These are phyloP conservation scores for Rhypophila decipiens DNA, from an alignment of 495 filamentous ascomycete species.

Conservation along the genomic window DNA sequence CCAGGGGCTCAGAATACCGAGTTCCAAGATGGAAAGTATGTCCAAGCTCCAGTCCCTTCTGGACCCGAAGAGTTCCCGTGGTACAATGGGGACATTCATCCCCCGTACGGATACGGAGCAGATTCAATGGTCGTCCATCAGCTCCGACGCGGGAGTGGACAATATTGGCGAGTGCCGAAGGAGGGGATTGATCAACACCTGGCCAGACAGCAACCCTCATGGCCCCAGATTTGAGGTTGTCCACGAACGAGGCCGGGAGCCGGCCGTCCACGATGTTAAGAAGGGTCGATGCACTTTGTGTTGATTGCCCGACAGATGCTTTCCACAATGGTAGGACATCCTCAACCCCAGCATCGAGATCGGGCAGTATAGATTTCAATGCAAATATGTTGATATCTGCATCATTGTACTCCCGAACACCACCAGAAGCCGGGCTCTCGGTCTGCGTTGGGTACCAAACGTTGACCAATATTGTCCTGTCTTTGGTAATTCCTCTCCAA, in stretches of 20 bases:
- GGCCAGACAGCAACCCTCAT: slow-evolving; percentile 16
- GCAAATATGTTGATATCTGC: slow-evolving; percentile 62
- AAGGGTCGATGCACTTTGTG: slow-evolving; percentile 22
- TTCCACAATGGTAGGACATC: slow-evolving; percentile 54
- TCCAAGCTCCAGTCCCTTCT: slow-evolving; percentile 78
- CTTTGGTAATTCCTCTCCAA: slow-evolving; percentile 66
- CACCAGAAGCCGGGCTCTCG: slow-evolving; percentile 11
- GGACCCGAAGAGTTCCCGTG: slow-evolving; percentile 55
- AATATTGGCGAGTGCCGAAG: neutral
- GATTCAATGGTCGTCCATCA: slow-evolving; percentile 36
- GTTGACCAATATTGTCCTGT: slow-evolving; percentile 58
- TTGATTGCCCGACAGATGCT: slow-evolving; percentile 12
- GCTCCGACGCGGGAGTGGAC: slow-evolving; percentile 5
- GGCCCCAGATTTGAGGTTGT: neutral
- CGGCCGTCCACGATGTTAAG: slow-evolving; percentile 49
- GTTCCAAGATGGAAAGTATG: slow-evolving; percentile 95
- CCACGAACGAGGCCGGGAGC: slow-evolving; percentile 9
- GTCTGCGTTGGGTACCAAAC: slow-evolving; percentile 53
- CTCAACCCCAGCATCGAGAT: slow-evolving; percentile 65
- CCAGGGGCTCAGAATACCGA: slow-evolving; percentile 71
- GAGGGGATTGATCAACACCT: neutral
- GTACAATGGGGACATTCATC: slow-evolving; percentile 68
- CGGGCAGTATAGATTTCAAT: slow-evolving; percentile 63
- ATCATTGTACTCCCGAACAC: slow-evolving; percentile 19
- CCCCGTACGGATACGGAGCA: slow-evolving; percentile 58